Evolutionary conservation across 352 stramenopile species (phyloP).

Genomic region (Globisporangium rhizosaccharum): DNA sequence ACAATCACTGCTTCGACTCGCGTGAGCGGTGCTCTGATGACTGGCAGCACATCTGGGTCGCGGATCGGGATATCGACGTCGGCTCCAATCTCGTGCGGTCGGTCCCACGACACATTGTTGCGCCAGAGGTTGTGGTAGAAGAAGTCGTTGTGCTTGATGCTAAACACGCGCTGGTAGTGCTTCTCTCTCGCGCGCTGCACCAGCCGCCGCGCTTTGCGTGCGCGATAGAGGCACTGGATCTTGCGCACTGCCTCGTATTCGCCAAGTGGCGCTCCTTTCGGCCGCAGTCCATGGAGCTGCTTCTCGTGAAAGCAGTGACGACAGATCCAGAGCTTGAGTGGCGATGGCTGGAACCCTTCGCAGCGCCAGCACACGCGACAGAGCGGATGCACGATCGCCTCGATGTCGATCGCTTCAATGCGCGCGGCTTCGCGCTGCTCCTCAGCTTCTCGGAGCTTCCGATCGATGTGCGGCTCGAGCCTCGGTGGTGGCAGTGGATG

Average conservation of each 20-base stretch:
- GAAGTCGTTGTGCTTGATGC: conserved; percentile 64
- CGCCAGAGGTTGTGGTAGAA: conserved; percentile 79
- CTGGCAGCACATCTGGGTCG: conserved; percentile 49
- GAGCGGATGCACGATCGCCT: conserved; percentile 57
- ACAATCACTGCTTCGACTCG: conserved; percentile 39
- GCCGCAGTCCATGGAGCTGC: conserved; percentile 49
- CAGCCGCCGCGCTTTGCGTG: conserved; percentile 35
- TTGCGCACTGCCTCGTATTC: conserved; percentile 78
- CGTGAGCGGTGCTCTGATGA: conserved; percentile 47
- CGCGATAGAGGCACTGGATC: conserved; percentile 64
- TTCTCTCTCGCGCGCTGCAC: conserved; percentile 52
- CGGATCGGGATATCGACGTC: conserved; percentile 62
- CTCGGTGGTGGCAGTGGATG: conserved; percentile 27
- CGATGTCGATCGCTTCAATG: conserved; percentile 62
- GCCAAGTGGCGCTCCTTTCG: conserved; percentile 28
- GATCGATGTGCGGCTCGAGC: conserved; percentile 52
- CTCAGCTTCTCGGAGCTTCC: conserved; percentile 20
- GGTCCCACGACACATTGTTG: conserved; percentile 39
- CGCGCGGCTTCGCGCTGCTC: conserved; percentile 32
- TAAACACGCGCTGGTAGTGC: conserved; percentile 71
- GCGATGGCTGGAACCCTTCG: conserved; percentile 64
- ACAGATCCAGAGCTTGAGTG: conserved; percentile 61
- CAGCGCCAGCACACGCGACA: conserved; percentile 77
- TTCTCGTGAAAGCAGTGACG: conserved; percentile 69
- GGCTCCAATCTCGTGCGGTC: conserved; percentile 28